phyloP scores from a whole-genome alignment of 441 rosid genomes.

The Erysimum cheiri region DNA sequence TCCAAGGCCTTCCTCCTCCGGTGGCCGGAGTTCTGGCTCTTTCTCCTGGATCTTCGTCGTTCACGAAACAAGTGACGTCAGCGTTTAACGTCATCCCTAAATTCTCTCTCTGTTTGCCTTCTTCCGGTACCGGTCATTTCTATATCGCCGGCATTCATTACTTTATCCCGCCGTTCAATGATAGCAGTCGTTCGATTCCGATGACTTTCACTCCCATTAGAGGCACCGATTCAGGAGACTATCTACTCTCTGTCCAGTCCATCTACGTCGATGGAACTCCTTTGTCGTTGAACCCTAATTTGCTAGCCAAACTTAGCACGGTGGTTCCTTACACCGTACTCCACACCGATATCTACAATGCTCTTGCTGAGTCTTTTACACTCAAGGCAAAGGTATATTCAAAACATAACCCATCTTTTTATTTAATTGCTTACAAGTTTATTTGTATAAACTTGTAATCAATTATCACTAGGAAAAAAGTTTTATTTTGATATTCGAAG shows the following conservation, averaged over 20 bases:
- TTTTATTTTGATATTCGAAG: neutral
- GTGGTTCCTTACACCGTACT: constrained; percentile 35
- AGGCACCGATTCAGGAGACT: constrained; percentile 20
- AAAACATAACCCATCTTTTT: neutral
- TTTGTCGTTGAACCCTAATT: neutral
- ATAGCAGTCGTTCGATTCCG: neutral
- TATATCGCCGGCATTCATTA: constrained; percentile 36
- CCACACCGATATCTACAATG: constrained; percentile 26
- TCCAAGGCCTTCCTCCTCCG: constrained; percentile 21
- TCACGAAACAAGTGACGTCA: constrained; percentile 34
- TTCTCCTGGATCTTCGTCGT: constrained; percentile 25
- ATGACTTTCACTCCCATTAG: constrained; percentile 5
- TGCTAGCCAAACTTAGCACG: constrained; percentile 38
- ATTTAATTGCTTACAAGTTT: neutral
- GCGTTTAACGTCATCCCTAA: constrained; percentile 15
- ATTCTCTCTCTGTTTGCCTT: constrained; percentile 42
- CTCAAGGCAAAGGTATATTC: constrained; percentile 33
- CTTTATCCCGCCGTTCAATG: constrained; percentile 26
- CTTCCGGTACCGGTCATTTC: constrained; percentile 32
- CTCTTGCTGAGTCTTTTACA: constrained; percentile 24
- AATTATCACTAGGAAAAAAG: neutral
- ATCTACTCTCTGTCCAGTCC: neutral
- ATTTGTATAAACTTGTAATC: too few relatives aligned
- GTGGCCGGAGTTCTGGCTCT: constrained; percentile 35
- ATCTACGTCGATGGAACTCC: constrained; percentile 28